These are phyloP conservation scores for Nelumbo lutea DNA, from an alignment of 164 flowering plant genomes.

Conservation along the genomic window DNA sequence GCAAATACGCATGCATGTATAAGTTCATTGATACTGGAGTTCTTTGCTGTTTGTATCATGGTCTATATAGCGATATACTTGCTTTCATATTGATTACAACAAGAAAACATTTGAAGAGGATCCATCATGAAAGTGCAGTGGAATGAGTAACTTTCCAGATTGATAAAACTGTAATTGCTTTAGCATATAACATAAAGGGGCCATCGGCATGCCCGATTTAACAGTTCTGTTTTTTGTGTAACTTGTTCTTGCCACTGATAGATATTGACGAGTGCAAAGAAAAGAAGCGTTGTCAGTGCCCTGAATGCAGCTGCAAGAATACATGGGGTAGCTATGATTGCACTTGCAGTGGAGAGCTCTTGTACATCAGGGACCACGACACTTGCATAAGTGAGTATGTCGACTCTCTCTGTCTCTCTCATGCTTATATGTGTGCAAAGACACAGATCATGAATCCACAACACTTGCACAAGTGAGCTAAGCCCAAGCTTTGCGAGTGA, in stretches of 20 bases:
- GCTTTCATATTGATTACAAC: too few species aligned
- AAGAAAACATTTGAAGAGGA: too few species aligned
- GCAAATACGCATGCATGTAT: too few species aligned
- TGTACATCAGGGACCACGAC: conserved; percentile 85
- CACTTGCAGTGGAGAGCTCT: conserved; percentile 62
- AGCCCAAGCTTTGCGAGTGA: neutral
- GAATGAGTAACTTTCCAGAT: neutral
- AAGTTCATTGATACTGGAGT: too few species aligned
- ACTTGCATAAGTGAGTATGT: conserved; percentile 76
- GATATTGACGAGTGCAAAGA: conserved; percentile 92
- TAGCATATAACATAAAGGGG: neutral
- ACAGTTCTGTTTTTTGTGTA: neutral
- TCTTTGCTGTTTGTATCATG: too few species aligned
- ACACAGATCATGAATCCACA: too few species aligned
- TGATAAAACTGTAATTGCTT: neutral
- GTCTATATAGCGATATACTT: too few species aligned
- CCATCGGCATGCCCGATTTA: neutral
- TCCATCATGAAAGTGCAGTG: neutral
- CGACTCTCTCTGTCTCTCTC: neutral
- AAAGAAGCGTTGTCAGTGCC: conserved; percentile 79
- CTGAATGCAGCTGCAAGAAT: conserved; percentile 81
- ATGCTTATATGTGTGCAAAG: too few species aligned
- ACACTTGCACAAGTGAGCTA: too few species aligned
- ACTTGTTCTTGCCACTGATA: conserved; percentile 20
- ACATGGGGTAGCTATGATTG: conserved; percentile 91